Evolutionary conservation across 257 asterid genomes (phyloP), one percentile per base, ranked within the genome.

Genomic region (Penstemon eatonii): DNA sequence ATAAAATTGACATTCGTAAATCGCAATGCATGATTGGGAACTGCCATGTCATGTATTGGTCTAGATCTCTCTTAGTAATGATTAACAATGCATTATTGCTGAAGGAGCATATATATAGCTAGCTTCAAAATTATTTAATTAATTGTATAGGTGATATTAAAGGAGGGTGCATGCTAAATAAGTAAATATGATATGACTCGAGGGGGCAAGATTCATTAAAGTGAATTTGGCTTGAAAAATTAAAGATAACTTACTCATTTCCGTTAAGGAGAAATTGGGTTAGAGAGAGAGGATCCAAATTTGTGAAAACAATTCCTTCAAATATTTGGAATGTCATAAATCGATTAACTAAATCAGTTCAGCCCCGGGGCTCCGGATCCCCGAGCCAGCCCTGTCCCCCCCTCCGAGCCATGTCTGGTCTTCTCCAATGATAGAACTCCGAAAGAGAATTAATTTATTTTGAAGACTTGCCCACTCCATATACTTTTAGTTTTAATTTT

Each of bases 311-410:
- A 38, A 15, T 15, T 15, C 18, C 18, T 75, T 56, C 50, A 50
- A 78, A 67, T 43, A 60, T 49, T 55, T 78, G 74, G 88, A 83
- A 83, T 86, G 84, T 81, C 80, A 55, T 76, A 19, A 60, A 25
- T 71, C 60, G 33, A 42, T 52, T 42, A 58, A 63, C 65, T 52
- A 45, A 69, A 43, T 71, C 65, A 57, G 67, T 79, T 78, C 61
- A 68, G 54, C 71, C 79, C 60, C 76, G 18, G 18, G 18, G 18
- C 18, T 15, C 18, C 18, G 18, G 18, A 15, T 15, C 18, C 18
- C 18, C 18, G 18, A 15, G 18, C 18, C 18, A 15, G 0, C 18
- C 18, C 18, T 15, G 18, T 0, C 18, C 18, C 18, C 18, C 18
- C 18, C 18, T 15, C 18, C 18, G 18, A 15, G 18, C 18, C 18